phyloP scores from a whole-genome alignment of 495 filamentous ascomycete genomes.

The Penicillium longicatenatum region DNA sequence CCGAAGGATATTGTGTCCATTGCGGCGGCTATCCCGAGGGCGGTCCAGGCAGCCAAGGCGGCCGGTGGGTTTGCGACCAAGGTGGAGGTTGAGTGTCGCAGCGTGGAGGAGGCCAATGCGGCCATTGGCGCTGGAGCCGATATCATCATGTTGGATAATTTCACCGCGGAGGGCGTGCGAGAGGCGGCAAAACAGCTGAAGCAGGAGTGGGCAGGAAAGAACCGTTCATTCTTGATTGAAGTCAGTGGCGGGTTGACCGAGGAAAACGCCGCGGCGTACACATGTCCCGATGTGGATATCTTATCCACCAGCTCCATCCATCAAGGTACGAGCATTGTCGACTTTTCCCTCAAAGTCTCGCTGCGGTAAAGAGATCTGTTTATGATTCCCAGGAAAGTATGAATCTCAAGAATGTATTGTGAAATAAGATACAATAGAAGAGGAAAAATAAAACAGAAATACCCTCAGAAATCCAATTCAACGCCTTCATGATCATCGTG shows the following conservation, averaged over 20 bases:
- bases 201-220: slow-evolving; percentile 68
- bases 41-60: slow-evolving; percentile 79
- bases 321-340: slow-evolving; percentile 88
- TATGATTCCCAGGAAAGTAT: slow-evolving; percentile 7
- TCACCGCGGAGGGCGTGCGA: slow-evolving; percentile 72
- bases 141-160: slow-evolving; percentile 97
- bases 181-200: slow-evolving; percentile 71
- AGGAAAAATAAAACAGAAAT: background rate
- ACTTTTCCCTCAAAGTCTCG: slow-evolving; percentile 91
- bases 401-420: slow-evolving; percentile 4
- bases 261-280: slow-evolving; percentile 78
- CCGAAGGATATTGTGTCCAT: slow-evolving; percentile 26
- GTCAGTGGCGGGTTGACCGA: slow-evolving; percentile 88
- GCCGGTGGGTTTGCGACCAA: slow-evolving; percentile 89
- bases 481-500: slow-evolving; percentile 28
- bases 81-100: slow-evolving; percentile 93
- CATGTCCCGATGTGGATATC: slow-evolving; percentile 89
- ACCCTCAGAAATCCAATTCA: slow-evolving; percentile 8
- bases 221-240: slow-evolving; percentile 73
- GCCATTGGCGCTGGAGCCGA: slow-evolving; percentile 90
- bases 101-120: slow-evolving; percentile 83
- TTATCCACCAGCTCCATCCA: slow-evolving; percentile 95
- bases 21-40: slow-evolving; percentile 73
- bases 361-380: slow-evolving; percentile 27
- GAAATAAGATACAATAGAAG: slow-evolving; percentile 21